phyloP scores from a whole-genome alignment of 2,329 filamentous ascomycete species.

The Ciborinia camelliae region DNA sequence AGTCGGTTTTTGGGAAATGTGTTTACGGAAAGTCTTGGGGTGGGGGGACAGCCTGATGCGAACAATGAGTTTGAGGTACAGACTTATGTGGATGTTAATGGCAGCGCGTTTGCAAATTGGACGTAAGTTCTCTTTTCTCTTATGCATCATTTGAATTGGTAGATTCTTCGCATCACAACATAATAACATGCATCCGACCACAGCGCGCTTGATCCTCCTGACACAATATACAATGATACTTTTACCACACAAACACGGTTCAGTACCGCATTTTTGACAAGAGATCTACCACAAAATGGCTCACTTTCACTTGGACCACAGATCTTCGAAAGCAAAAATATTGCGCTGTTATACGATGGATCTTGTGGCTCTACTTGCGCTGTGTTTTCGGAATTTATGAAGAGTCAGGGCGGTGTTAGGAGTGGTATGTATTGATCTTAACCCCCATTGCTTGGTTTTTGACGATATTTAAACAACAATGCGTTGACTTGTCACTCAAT shows the following conservation, averaged over 20 bases:
- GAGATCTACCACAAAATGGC: constrained; percentile 24
- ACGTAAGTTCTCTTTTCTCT: constrained; percentile 19
- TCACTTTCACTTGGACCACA: constrained; percentile 41
- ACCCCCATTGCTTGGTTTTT: not conserved
- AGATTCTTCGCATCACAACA: constrained; percentile 27
- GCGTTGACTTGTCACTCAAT: not conserved
- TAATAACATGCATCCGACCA: constrained; percentile 22
- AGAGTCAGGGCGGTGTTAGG: constrained; percentile 48
- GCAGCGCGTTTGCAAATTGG: constrained; percentile 24
- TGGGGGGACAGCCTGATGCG: not conserved
- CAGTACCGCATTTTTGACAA: constrained; percentile 11
- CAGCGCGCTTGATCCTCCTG: constrained; percentile 32
- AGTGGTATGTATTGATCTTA: constrained; percentile 28
- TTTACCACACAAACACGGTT: not conserved
- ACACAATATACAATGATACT: constrained; percentile 37
- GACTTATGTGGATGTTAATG: constrained; percentile 4
- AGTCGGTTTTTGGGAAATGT: constrained; percentile 35
- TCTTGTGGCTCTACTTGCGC: constrained; percentile 58
- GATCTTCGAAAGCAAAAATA: constrained; percentile 43
- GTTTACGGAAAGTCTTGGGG: not conserved
- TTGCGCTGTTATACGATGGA: constrained; percentile 44
- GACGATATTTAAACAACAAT: not conserved
- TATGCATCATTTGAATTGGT: constrained; percentile 21
- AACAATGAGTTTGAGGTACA: not conserved
- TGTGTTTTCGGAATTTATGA: constrained; percentile 55